Base-by-base conservation (phyloP, 805 yeast genomes). In the Saccharomyces kudriavzevii region DNA sequence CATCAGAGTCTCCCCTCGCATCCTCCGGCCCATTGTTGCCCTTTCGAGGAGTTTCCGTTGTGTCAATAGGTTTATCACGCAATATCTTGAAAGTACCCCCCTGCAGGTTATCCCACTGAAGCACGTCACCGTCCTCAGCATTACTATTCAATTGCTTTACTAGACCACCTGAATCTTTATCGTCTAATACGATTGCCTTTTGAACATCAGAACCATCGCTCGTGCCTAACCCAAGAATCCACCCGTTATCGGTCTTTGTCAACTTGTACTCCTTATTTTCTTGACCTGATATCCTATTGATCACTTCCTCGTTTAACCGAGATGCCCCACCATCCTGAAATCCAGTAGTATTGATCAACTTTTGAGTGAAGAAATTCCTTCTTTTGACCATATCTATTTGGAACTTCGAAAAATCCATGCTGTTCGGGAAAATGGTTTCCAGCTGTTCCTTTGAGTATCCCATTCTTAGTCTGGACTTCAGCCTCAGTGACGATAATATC, bases 321-420 rank as follows among this genome's bases (percentile, higher is more conserved):
- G 70, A 66, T 9, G 71, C 66, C 13, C 70, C 71, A 13, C 75
- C 79, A 45, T 75, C 82, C 40, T 85, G 87, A 82, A 88, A 77
- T 0, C 97, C 98, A 8, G 88, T 80, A 0, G 86, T 82, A 58
- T 83, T 84, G 88, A 94, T 85, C 40, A 94, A 74, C 58, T 82
- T 78, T 69, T 94, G 98, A 0, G 99, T 92, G 59, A 86, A 83
- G 65, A 81, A 90, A 67, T 94, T 94, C 56, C 99, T 77, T 66
- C 89, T 89, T 60, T 89, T 87, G 0, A 94, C 98, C 80, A 92
- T 87, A 60, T 87, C 83, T 56, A 94, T 88, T 68, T 94, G 99
- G 68, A 94, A 94, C 61, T 80, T 84, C 17, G 97, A 90, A 63
- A 94, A 94, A 56, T 90, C 97, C 81, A 88, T 77, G 51, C 91